These are phyloP conservation scores for Pestalotiopsis sp. DNA, from an alignment of 2,329 filamentous ascomycete genomes.

Conservation along the genomic window DNA sequence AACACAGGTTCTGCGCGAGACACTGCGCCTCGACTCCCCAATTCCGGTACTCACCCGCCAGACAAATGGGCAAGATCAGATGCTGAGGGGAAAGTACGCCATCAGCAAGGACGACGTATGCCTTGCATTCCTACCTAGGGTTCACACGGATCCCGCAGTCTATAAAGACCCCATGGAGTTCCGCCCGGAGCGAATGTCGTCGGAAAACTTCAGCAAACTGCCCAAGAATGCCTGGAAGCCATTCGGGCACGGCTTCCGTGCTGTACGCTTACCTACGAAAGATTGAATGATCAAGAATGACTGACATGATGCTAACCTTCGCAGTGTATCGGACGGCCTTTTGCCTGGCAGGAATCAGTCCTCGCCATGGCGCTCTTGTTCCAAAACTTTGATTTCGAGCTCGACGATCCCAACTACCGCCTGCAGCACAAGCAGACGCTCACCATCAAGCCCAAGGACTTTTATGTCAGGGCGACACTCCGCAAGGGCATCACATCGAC, in stretches of 20 bases:
- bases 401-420: constrained; percentile 63
- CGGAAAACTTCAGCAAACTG: constrained; percentile 45
- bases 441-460: constrained; percentile 25
- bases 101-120: constrained; percentile 44
- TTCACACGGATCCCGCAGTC: constrained; percentile 58
- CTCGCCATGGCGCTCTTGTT: constrained; percentile 58
- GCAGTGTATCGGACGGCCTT: constrained; percentile 53
- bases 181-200: constrained; percentile 64
- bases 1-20: constrained; percentile 49
- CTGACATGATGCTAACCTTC: background rate
- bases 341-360: constrained; percentile 57
- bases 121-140: constrained; percentile 45
- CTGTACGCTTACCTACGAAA: constrained; percentile 9
- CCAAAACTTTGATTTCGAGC: constrained; percentile 71
- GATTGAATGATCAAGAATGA: background rate
- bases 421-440: constrained; percentile 10
- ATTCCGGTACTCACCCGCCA: constrained; percentile 51
- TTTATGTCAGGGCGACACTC: constrained; percentile 53
- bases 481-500: constrained; percentile 46
- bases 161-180: constrained; percentile 63
- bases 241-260: constrained; percentile 55
- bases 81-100: constrained; percentile 57
- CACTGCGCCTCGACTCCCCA: constrained; percentile 52
- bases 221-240: constrained; percentile 49
- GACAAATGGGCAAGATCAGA: constrained; percentile 41